Base-by-base conservation (phyloP, 345 rosid species). In the Bruguiera gymnorhiza region DNA sequence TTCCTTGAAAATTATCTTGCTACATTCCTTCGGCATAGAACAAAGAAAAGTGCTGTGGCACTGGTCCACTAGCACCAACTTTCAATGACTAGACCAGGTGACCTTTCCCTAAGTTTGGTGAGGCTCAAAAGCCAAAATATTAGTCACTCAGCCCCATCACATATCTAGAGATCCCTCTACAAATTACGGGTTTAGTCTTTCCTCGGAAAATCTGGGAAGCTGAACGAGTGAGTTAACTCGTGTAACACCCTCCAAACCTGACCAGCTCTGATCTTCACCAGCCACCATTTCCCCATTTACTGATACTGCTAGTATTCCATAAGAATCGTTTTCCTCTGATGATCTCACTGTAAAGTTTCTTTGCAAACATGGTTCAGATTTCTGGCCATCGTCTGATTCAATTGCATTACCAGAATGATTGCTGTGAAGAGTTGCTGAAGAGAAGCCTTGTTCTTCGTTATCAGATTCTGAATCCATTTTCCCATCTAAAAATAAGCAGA, bases 141-240 rank as follows among this genome's bases (percentile, higher is more conserved):
- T 76, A 58, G 67, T 65, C 52, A 74, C 60, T 48, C 71, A 73
- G 62, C 65, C 75, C 51, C 68, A 26, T 66, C 68, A 36, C 65
- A 43, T 36, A 20, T 15, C 57, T 5, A 48, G 20, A 46, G 27
- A 43, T 8, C 52, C 39, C 55, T 20, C 56, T 31, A 46, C 61
- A 72, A 31, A 52, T 69, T 73, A 89, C 32, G 86, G 75, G 73
- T 69, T 75, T 19, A 80, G 87, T 65, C 81, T 81, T 80, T 90
- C 97, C 76, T 73, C 94, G 0, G 90, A 88, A 81, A 96, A 96
- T 86, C 99, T 85, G 4, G 99, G 99, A 75, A 96, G 98, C 64
- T 92, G 98, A 70, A 96, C 97, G 7, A 96, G 92, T 3, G 99
- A 96, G 85, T 96, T 96, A 70, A 96, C 98, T 72, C 99, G 84